Base-by-base conservation (phyloP, 2,329 filamentous ascomycete genomes). In the Aureobasidium sp. region DNA sequence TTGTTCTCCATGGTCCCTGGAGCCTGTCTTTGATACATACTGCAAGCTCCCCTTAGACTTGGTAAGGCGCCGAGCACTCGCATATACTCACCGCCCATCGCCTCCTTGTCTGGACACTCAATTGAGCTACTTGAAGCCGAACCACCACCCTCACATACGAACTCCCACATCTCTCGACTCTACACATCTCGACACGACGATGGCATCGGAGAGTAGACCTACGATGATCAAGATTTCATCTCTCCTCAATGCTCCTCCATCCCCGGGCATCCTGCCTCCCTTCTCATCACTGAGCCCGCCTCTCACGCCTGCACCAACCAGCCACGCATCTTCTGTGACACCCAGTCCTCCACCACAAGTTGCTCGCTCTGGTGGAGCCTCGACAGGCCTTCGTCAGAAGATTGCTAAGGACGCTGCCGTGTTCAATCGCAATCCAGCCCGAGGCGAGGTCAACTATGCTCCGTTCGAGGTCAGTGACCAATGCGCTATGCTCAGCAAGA, bases 361-460 rank as follows among this genome's bases (percentile, higher is more conserved):
- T 29, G 64, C 70, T 46, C 26, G 64, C 67, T 8, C 65, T 64
- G 52, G 41, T 15, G 52, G 46, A 34, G 27, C 34, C 53, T 34
- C 41, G 39, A 48, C 55, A 27, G 39, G 55, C 47, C 32, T 59
- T 64, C 71, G 72, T 41, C 79, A 81, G 66, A 90, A 87, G 75
- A 78, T 87, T 69, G 76, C 81, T 63, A 90, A 89, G 72, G 85
- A 89, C 68, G 81, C 80, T 32, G 81, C 84, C 0, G 75, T 87
- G 8, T 86, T 88, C 71, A 79, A 80, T 32, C 84, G 83, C 68
- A 84, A 83, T 51, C 80, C 81, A 63, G 78, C 84, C 36, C 84
- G 85, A 65, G 90, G 88, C 3, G 77, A 82, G 32, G 79, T 95
- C 67, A 87, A 87, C 70, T 96, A 87, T 70, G 82, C 82, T 20